phyloP scores from a whole-genome alignment of 148 eudicot species.

The Chenopodium suecicum region DNA sequence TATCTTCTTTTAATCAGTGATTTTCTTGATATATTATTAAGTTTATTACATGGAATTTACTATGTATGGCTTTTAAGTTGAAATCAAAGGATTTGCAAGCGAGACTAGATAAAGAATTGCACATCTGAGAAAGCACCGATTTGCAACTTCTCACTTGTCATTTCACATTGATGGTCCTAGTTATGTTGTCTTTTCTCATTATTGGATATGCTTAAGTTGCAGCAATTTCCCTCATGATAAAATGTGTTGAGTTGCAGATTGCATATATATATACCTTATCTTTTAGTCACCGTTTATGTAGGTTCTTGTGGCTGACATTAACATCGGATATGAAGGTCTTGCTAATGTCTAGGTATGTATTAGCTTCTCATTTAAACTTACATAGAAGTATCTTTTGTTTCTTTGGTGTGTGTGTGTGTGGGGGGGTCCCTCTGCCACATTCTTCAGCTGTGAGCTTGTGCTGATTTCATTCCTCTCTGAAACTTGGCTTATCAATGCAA shows the following conservation, averaged over 20 bases:
- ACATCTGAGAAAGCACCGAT: not conserved
- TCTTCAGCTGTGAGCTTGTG: not conserved
- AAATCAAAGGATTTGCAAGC: not conserved
- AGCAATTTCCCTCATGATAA: not conserved
- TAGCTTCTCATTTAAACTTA: not conserved
- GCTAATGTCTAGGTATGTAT: constrained; percentile 69
- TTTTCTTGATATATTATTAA: not conserved
- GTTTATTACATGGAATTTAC: not conserved
- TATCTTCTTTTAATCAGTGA: not conserved
- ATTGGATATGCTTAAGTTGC: not conserved
- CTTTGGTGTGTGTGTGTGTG: not conserved
- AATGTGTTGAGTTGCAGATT: not conserved
- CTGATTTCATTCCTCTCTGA: not conserved
- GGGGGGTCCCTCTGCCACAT: not conserved
- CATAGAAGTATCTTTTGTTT: not conserved
- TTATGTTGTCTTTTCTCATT: not conserved
- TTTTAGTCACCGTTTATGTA: constrained; percentile 3
- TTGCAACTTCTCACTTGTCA: not conserved
- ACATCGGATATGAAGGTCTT: constrained; percentile 80
- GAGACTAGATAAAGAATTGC: not conserved
- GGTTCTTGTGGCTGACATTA: constrained; percentile 91
- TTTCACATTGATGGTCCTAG: not conserved
- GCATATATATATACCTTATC: constrained; percentile 3
- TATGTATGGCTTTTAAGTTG: not conserved
- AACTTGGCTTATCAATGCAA: not conserved